phyloP scores from a whole-genome alignment of 352 stramenopile species.

The Peronosclerospora sorghi region DNA sequence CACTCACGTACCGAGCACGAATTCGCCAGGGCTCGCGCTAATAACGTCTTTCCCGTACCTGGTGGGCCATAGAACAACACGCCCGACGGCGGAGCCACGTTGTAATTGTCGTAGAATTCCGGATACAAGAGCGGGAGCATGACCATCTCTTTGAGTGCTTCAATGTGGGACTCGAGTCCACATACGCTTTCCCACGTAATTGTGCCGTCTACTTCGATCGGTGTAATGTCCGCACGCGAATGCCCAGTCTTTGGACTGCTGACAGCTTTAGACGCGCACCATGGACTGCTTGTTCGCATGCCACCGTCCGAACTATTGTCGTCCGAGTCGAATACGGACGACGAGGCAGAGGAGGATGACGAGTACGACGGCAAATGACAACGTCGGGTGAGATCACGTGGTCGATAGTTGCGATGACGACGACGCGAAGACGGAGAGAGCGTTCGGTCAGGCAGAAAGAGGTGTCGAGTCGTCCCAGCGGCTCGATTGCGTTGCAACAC shows the following conservation, averaged over 20 bases:
- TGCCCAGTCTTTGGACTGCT: slow-evolving; percentile 23
- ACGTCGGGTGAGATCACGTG: slow-evolving; percentile 16
- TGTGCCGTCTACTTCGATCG: slow-evolving; percentile 69
- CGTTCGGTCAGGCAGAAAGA: slow-evolving; percentile 21
- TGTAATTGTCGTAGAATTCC: slow-evolving; percentile 88
- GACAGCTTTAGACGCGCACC: slow-evolving; percentile 12
- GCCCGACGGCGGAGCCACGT: slow-evolving; percentile 67
- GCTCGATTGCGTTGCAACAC: slow-evolving; percentile 10
- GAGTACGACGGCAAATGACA: slow-evolving; percentile 34
- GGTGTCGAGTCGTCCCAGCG: slow-evolving; percentile 15
- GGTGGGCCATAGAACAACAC: slow-evolving; percentile 87
- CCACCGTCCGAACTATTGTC: slow-evolving; percentile 62
- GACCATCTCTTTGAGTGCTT: slow-evolving; percentile 90
- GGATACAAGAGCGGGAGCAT: slow-evolving; percentile 88
- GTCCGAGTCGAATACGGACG: slow-evolving; percentile 38
- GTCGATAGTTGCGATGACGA: slow-evolving; percentile 14
- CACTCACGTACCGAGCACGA: slow-evolving; percentile 45
- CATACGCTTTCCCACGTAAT: slow-evolving; percentile 83
- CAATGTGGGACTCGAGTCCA: slow-evolving; percentile 75
- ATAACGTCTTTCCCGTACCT: slow-evolving; percentile 88
- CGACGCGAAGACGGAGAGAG: slow-evolving; percentile 14
- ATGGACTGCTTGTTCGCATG: slow-evolving; percentile 41
- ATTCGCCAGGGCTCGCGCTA: slow-evolving; percentile 85
- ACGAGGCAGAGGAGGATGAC: slow-evolving; percentile 27
- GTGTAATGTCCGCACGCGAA: slow-evolving; percentile 65